Evolutionary conservation across 148 eudicot genomes (phyloP).

Genomic region (Camellia lanceoleosa): DNA sequence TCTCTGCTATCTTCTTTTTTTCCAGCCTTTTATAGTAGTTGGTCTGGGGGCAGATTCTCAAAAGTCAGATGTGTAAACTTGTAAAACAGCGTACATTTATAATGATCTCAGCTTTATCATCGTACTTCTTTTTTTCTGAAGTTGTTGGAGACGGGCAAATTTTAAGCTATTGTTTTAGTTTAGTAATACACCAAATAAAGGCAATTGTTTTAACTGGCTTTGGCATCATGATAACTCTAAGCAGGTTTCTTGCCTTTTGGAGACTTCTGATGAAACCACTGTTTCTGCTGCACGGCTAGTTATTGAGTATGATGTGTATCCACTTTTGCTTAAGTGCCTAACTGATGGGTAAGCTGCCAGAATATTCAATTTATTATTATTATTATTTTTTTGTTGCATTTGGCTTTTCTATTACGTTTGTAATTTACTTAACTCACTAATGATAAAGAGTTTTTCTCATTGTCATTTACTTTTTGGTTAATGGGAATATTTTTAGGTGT

Average conservation of each 20-base stretch:
- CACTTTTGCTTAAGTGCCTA: conserved; percentile 78
- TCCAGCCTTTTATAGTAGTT: conserved; percentile 79
- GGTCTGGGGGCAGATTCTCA: conserved; percentile 83
- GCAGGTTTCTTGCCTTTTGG: conserved; percentile 79
- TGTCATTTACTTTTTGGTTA: neutral
- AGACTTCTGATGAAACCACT: conserved; percentile 45
- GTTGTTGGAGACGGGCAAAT: too few species aligned
- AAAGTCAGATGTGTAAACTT: conserved; percentile 61
- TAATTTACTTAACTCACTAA: neutral
- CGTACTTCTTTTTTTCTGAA: neutral
- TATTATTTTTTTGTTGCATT: neutral
- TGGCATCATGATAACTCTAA: conserved; percentile 12
- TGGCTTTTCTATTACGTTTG: neutral
- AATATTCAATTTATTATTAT: neutral
- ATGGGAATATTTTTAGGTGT: neutral
- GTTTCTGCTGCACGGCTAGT: conserved; percentile 52
- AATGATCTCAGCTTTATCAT: neutral
- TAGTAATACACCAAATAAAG: neutral
- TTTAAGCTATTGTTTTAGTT: too few species aligned
- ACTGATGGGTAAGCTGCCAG: conserved; percentile 54
- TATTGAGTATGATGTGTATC: conserved; percentile 57
- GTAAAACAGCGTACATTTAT: conserved; percentile 54
- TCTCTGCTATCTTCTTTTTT: conserved; percentile 20
- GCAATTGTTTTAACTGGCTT: neutral
- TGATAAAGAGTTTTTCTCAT: neutral